These are phyloP conservation scores for Inosperma sp. DNA, from an alignment of 768 basidiomycete species.

Conservation along the genomic window DNA sequence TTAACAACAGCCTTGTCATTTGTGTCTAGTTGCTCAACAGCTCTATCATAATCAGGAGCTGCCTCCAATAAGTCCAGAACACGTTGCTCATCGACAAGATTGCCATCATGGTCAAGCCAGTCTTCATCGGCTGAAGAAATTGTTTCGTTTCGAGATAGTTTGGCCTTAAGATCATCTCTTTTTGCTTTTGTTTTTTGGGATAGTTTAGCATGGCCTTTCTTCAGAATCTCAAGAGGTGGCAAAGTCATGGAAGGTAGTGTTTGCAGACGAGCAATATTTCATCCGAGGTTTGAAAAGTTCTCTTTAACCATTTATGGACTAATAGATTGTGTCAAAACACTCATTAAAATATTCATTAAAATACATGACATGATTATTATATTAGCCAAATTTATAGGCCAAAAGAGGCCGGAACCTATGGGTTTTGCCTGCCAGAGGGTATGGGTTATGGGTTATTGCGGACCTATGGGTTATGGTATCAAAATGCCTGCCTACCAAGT, in stretches of 20 bases:
- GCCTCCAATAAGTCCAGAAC: conserved; percentile 23
- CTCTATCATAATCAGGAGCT: conserved; percentile 67
- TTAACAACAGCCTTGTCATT: conserved; percentile 27
- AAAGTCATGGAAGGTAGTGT: not conserved
- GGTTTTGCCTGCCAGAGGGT: conserved; percentile 8
- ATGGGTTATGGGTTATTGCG: conserved; percentile 18
- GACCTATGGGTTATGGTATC: conserved; percentile 15
- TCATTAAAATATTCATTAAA: not conserved
- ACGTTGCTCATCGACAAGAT: conserved; percentile 14
- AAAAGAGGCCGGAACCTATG: not conserved
- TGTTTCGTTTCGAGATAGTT: conserved; percentile 6
- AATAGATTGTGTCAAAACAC: not conserved
- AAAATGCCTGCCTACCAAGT: conserved; percentile 13
- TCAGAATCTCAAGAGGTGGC: conserved; percentile 8
- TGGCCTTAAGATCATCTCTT: conserved; percentile 2
- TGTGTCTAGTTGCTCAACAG: conserved; percentile 68
- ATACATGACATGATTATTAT: not conserved
- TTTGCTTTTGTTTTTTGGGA: conserved; percentile 2
- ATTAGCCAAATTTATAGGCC: not conserved
- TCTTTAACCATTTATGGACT: not conserved
- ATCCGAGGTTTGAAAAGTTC: not conserved
- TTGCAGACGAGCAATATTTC: not conserved
- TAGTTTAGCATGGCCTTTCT: conserved; percentile 9
- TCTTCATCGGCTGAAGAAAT: conserved; percentile 12
- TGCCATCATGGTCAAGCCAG: conserved; percentile 17